Evolutionary conservation across 129 eudicot genomes (phyloP), one percentile per base, ranked within the genome.

Genomic region (Smallanthus sonchifolius): DNA sequence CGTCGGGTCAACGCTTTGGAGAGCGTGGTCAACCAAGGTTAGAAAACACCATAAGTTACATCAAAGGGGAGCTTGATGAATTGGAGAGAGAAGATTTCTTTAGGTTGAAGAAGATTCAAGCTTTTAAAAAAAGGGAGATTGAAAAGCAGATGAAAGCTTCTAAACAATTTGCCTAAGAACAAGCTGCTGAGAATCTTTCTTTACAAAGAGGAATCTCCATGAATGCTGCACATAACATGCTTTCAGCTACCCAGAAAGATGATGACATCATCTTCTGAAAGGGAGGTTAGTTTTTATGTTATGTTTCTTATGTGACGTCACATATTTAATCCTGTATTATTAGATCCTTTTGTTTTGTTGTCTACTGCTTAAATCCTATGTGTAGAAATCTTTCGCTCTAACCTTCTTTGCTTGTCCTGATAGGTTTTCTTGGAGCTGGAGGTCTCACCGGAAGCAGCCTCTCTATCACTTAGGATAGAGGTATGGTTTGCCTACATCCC

Each of bases 1-100:
- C 96, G 97, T 40, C 88, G 97, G 84, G 97, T 91, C 74, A 91
- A 91, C 70, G 97, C 97, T 15, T 38, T 91, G 52, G 97, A 91
- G 82, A 91, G 86, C 60, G 97, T 91, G 45, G 97, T 91, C 73
- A 91, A 81, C 97, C 97, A 0, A 84, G 80, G 75, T 6, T 91
- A 32, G 97, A 91, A 60, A 91, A 92, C 75, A 92, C 97, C 7
- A 89, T 92, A 73, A 83, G 28, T 72, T 92, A 92, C 75, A 88
- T 92, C 55, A 89, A 89, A 77, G 96, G 92, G 9, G 96, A 92
- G 86, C 75, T 89, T 36, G 97, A 92, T 73, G 97, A 87, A 77
- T 72, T 92, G 82, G 97, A 92, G 67, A 86, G 97, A 48, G 97
- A 92, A 82, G 97, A 92, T 76, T 92, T 92, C 80, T 92, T 92